These are phyloP conservation scores for Rhizopogon vinicolor DNA, from an alignment of 768 basidiomycete species.

Conservation along the genomic window DNA sequence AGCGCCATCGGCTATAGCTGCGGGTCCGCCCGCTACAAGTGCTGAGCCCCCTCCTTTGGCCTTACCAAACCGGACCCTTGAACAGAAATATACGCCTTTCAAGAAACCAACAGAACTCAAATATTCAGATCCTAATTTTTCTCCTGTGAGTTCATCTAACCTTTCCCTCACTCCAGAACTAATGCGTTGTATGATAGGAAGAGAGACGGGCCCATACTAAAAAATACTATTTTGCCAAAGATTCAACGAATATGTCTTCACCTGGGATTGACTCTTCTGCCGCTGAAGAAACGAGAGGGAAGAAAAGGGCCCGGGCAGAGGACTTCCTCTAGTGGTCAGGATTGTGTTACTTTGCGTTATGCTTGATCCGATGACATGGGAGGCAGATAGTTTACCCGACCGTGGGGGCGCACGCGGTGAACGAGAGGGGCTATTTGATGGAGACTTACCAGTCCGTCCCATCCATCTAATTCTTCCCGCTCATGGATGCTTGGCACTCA, in stretches of 20 bases:
- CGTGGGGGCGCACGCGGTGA: background rate
- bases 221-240: constrained; percentile 55
- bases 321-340: constrained; percentile 59
- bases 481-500: constrained; percentile 21
- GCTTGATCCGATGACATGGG: constrained; percentile 14
- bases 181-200: constrained; percentile 43
- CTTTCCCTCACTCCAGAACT: background rate
- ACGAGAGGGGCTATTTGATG: constrained; percentile 11
- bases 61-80: constrained; percentile 52
- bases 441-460: constrained; percentile 34
- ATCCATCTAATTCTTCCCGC: constrained; percentile 23
- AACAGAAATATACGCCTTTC: constrained; percentile 66
- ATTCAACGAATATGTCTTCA: constrained; percentile 24
- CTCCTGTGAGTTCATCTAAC: constrained; percentile 48
- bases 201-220: constrained; percentile 66
- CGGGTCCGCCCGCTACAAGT: constrained; percentile 14
- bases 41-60: constrained; percentile 23
- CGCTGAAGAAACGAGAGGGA: constrained; percentile 65
- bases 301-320: constrained; percentile 83
- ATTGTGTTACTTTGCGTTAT: constrained; percentile 13
- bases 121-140: constrained; percentile 73
- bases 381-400: constrained; percentile 17
- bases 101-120: constrained; percentile 76
- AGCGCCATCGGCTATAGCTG: background rate
- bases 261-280: constrained; percentile 23